Conservation (phyloP, 2,329 filamentous ascomycete species). For the Cordyceps farinosa region DNA sequence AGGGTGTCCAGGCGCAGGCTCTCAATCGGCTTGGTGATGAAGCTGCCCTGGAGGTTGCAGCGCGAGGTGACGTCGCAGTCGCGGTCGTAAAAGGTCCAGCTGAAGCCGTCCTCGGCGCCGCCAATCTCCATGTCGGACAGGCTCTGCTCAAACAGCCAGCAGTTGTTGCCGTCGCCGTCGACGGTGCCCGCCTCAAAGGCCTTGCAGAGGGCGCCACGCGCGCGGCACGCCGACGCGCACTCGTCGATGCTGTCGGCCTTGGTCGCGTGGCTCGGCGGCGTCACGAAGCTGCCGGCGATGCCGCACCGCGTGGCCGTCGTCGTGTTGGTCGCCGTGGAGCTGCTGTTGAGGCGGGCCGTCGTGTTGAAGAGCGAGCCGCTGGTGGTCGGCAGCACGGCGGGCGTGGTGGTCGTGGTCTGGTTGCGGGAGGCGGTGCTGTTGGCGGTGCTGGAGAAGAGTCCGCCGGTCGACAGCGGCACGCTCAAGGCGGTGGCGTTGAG, state of each 20-base stretch:
- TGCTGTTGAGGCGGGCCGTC: background rate
- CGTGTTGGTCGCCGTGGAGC: background rate
- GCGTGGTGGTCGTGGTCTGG: slow-evolving; percentile 1
- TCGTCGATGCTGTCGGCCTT: slow-evolving; percentile 15
- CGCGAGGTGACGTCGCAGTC: slow-evolving; percentile 10
- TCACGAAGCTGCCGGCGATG: slow-evolving; percentile 13
- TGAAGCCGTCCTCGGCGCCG: slow-evolving; percentile 13
- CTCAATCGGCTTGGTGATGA: slow-evolving; percentile 8
- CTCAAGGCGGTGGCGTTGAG: background rate
- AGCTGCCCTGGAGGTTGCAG: slow-evolving; percentile 17
- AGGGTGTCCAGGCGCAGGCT: slow-evolving; percentile 4
- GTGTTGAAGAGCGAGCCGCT: slow-evolving; percentile 1
- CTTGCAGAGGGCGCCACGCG: background rate
- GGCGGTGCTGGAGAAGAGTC: background rate
- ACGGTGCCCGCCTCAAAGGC: slow-evolving; percentile 16
- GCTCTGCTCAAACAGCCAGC: slow-evolving; percentile 9
- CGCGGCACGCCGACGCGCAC: slow-evolving; percentile 11
- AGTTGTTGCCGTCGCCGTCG: slow-evolving; percentile 18
- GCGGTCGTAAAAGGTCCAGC: slow-evolving; percentile 15
- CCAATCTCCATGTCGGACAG: slow-evolving; percentile 14
- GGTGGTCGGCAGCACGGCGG: background rate
- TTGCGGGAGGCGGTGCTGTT: slow-evolving; percentile 1
- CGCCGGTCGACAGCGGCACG: background rate
- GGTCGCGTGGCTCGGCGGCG: slow-evolving; percentile 8
- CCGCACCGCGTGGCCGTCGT: slow-evolving; percentile 6